Conservation (phyloP, 345 rosid genomes). For the Turnera subulata region DNA sequence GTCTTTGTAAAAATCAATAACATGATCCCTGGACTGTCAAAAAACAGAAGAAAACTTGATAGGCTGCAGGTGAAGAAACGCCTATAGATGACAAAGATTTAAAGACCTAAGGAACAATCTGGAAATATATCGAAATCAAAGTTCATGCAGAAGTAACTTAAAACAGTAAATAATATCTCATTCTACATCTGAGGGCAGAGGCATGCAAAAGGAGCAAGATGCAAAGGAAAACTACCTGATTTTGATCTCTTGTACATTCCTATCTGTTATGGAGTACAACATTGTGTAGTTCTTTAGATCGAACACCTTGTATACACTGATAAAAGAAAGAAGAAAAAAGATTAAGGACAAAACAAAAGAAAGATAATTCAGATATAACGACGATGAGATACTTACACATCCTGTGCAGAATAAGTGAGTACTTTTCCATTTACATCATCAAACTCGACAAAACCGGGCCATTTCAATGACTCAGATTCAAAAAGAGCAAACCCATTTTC, state of each 20-base stretch:
- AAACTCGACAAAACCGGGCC: conserved; percentile 95
- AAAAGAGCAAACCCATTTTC: conserved; percentile 81
- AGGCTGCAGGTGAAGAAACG: not conserved
- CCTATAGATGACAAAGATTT: not conserved
- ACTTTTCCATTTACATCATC: conserved; percentile 91
- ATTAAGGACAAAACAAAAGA: not conserved
- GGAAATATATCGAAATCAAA: not conserved
- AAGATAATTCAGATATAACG: not conserved
- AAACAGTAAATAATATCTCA: not conserved
- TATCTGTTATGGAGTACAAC: conserved; percentile 52
- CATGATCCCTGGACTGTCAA: conserved; percentile 57
- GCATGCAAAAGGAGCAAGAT: not conserved
- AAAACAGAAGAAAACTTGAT: not conserved
- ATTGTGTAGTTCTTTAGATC: conserved; percentile 52
- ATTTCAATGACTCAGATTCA: conserved; percentile 77
- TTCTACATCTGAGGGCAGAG: not conserved
- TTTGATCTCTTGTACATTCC: conserved; percentile 51
- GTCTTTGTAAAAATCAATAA: conserved; percentile 42
- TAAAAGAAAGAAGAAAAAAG: conserved; percentile 2
- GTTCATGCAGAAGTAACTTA: not conserved
- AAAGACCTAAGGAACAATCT: not conserved
- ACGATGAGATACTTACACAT: conserved; percentile 39
- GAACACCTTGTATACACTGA: conserved; percentile 58
- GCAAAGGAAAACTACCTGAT: conserved; percentile 32
- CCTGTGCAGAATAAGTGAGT: conserved; percentile 76